Evolutionary conservation across 1,284 basidiomycete genomes (phyloP), one percentile per base, ranked within the genome.

Genomic region (Cutaneotrichosporon dermatis): DNA sequence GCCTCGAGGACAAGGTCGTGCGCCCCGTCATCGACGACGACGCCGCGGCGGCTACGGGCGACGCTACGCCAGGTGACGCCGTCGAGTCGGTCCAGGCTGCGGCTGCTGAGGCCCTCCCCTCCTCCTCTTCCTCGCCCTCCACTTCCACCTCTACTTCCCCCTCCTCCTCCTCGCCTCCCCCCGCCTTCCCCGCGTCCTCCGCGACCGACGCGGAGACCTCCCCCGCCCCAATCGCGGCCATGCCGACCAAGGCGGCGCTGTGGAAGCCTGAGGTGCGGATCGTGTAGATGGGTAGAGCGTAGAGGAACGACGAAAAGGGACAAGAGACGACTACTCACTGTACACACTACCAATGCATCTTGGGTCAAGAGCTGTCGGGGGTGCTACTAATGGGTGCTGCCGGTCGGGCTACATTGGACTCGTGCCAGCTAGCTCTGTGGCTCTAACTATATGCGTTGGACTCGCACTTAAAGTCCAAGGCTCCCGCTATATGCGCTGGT

Each of bases 1-100:
- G 69, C 13, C 65, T 79, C 41, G 71, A 75, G 52, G 70, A 75
- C 50, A 64, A 59, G 63, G 50, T 58, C 55, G 42, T 57, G 3
- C 57, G 54, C 36, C 50, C 53, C 34, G 44, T 48, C 13, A 33
- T 46, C 16, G 48, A 40, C 39, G 39, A 40, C 39, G 12, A 8
- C 4, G 9, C 12, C 39, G 39, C 12, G 4, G 44, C 44, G 8
- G 44, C 44, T 1, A 46, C 10, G 3, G 44, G n/a, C n/a, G 43
- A 8, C 10, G 43, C 43, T 11, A 25, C 44, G 25, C 25, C 6
- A 9, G 44, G 15, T 6, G 44, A 46, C 15, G 11, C 15, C n/a
- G 9, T 15, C 11, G 44, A 16, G 44, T 15, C 44, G 13, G 43
- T 13, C 6, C 9, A 46, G 44, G 15, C 44, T 4, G 44, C 44